Evolutionary conservation across 495 filamentous ascomycete species (phyloP).

Genomic region (Gamarada debralockiae): DNA sequence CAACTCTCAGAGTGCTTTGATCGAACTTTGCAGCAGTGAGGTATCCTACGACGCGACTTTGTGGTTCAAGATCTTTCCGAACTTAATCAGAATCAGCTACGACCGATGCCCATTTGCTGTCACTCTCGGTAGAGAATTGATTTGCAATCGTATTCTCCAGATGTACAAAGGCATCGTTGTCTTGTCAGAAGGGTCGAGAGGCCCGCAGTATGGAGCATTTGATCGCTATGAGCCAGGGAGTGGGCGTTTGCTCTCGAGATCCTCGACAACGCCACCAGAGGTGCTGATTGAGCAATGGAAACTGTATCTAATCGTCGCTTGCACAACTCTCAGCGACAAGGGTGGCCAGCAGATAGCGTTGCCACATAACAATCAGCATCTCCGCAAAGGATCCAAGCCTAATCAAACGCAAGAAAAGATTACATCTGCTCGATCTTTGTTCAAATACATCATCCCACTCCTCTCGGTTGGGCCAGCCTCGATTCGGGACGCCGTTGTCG

Average conservation of each 20-base stretch:
- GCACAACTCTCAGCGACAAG: slow-evolving; percentile 86
- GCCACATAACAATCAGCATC: slow-evolving; percentile 69
- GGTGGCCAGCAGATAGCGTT: slow-evolving; percentile 59
- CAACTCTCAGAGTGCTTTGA: slow-evolving; percentile 77
- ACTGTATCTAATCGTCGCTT: slow-evolving; percentile 95
- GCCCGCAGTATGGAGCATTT: slow-evolving; percentile 52
- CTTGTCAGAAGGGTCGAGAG: slow-evolving; percentile 69
- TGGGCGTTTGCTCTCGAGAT: slow-evolving; percentile 44
- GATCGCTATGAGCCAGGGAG: slow-evolving; percentile 40
- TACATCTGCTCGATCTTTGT: slow-evolving; percentile 80
- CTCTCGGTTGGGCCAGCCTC: slow-evolving; percentile 69
- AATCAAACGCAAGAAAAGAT: slow-evolving; percentile 74
- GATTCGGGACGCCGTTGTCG: slow-evolving; percentile 86
- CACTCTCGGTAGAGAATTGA: slow-evolving; percentile 81
- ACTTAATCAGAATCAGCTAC: slow-evolving; percentile 85
- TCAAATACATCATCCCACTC: slow-evolving; percentile 85
- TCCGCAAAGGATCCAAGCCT: slow-evolving; percentile 77
- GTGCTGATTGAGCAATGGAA: slow-evolving; percentile 97
- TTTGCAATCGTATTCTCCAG: slow-evolving; percentile 86
- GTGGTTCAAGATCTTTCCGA: slow-evolving; percentile 98
- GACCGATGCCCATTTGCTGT: slow-evolving; percentile 89
- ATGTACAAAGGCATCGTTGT: slow-evolving; percentile 81
- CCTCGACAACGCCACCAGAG: slow-evolving; percentile 73
- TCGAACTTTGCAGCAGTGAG: slow-evolving; percentile 94
- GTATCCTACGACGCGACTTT: slow-evolving; percentile 90